phyloP scores from a whole-genome alignment of 2,329 filamentous ascomycete species.

The Exutisphaerella laricina region DNA sequence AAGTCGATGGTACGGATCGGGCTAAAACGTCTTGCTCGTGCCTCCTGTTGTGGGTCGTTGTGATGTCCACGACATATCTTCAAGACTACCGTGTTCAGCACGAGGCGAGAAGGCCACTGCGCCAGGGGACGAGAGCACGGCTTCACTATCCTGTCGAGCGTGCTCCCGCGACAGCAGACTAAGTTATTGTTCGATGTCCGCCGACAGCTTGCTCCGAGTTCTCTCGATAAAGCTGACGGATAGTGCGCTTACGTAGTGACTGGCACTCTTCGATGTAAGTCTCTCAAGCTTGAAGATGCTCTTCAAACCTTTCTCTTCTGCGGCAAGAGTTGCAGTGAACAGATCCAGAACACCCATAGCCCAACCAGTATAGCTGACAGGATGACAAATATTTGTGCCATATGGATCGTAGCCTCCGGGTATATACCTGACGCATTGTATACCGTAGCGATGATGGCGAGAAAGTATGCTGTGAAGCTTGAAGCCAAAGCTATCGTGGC shows the following conservation, averaged over 20 bases:
- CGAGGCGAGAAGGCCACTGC: not conserved
- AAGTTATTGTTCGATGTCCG: not conserved
- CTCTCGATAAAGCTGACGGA: not conserved
- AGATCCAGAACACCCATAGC: slow-evolving; percentile 9
- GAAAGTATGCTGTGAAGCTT: not conserved
- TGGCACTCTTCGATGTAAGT: not conserved
- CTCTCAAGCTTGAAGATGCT: no score
- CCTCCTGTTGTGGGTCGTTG: not conserved
- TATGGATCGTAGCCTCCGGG: not conserved
- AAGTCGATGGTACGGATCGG: not conserved
- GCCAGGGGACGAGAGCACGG: not conserved
- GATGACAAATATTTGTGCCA: not conserved
- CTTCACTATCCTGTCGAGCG: not conserved
- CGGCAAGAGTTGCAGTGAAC: slow-evolving; percentile 3
- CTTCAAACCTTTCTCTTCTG: no score
- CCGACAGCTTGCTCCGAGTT: not conserved
- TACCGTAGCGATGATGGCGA: not conserved
- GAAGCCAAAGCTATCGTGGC: slow-evolving; percentile 1
- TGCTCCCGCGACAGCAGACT: not conserved
- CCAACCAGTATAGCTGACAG: not conserved
- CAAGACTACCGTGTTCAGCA: not conserved
- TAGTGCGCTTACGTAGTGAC: not conserved
- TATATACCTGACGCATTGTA: not conserved
- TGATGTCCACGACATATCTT: not conserved
- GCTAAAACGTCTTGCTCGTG: not conserved